Percentiles rank a stretch among this genome's conserved stretches.
phyloP scores from a whole-genome alignment of 768 basidiomycete genomes.

The Mycena kentingensis region DNA sequence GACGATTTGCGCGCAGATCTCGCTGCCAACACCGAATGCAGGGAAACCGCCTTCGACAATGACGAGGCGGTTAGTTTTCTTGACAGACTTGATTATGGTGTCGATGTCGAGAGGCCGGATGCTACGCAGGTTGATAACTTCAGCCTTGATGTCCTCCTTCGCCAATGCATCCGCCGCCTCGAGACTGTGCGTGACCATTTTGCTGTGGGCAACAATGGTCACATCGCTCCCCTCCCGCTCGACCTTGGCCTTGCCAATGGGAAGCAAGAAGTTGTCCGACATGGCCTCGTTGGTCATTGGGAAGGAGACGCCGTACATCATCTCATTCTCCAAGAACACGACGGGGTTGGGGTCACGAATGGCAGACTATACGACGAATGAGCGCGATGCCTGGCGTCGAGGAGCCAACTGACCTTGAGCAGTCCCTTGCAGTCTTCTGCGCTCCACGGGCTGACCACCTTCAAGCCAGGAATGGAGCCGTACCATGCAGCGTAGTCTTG shows the following conservation, averaged over 20 bases:
- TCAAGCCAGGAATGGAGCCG: conserved; percentile 89
- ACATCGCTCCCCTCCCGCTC: conserved; percentile 92
- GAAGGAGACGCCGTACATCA: conserved; percentile 97
- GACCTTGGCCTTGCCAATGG: conserved; percentile 97
- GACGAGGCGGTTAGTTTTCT: conserved; percentile 96
- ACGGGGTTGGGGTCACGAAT: conserved; percentile 99
- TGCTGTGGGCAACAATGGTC: conserved; percentile 96
- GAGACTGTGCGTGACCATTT: conserved; percentile 93
- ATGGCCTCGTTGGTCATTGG: conserved; percentile 94
- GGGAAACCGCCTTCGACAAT: conserved; percentile 99
- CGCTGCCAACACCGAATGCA: conserved; percentile 95
- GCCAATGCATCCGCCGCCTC: conserved; percentile 92
- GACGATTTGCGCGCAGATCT: conserved; percentile 96
- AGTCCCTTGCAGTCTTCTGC: conserved; percentile 99
- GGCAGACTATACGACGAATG: conserved; percentile 59
- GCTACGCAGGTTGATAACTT: conserved; percentile 94
- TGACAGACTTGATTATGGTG: conserved; percentile 94
- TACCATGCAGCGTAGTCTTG: conserved; percentile 98
- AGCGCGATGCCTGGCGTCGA: background rate
- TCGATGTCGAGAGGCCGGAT: conserved; percentile 98
- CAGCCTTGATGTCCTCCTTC: conserved; percentile 96
- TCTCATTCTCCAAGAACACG: conserved; percentile 99
- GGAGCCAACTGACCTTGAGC: conserved; percentile 67
- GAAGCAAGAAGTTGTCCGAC: conserved; percentile 92
- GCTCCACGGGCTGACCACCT: conserved; percentile 97